Percentiles rank a stretch among this genome's conserved stretches.
These are phyloP conservation scores for Dillenia suffruticosa DNA, from an alignment of 164 flowering plant species.

Conservation along the genomic window DNA sequence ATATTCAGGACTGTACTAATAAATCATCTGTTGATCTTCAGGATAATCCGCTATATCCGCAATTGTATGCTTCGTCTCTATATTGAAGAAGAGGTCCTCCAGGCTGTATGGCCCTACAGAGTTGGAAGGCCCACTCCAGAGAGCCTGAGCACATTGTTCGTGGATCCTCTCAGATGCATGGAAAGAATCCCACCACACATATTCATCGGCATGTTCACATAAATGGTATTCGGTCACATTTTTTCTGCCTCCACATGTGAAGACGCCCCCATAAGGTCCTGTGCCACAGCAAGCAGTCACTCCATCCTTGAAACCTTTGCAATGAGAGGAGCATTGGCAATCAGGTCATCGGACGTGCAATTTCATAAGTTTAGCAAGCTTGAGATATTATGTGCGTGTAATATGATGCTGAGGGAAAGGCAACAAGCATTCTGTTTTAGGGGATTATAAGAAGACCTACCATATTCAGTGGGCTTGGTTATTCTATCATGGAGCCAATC, in stretches of 20 bases:
- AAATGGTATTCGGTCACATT: constrained; percentile 20
- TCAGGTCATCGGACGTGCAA: too few relatives aligned
- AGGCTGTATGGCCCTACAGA: constrained; percentile 38
- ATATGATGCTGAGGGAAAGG: background rate
- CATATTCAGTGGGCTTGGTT: constrained; percentile 30
- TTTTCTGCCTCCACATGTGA: constrained; percentile 46
- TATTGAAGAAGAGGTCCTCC: constrained; percentile 28
- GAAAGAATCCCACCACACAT: constrained; percentile 57
- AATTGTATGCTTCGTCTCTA: constrained; percentile 16
- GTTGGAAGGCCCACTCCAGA: constrained; percentile 40
- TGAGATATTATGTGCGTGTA: background rate
- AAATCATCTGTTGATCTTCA: background rate
- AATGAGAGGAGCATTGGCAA: background rate
- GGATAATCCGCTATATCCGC: constrained; percentile 20
- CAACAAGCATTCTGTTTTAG: too few relatives aligned
- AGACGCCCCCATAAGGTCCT: constrained; percentile 46
- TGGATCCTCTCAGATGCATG: constrained; percentile 53
- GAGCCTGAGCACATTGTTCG: constrained; percentile 33
- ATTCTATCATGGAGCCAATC: constrained; percentile 41
- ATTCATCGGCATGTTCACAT: constrained; percentile 32
- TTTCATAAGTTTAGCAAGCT: background rate
- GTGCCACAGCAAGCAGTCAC: constrained; percentile 56
- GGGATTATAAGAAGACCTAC: constrained; percentile 16
- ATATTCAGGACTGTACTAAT: background rate
- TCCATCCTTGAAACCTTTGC: constrained; percentile 51